phyloP scores from a whole-genome alignment of 495 filamentous ascomycete species.

The Neurospora intermedia region DNA sequence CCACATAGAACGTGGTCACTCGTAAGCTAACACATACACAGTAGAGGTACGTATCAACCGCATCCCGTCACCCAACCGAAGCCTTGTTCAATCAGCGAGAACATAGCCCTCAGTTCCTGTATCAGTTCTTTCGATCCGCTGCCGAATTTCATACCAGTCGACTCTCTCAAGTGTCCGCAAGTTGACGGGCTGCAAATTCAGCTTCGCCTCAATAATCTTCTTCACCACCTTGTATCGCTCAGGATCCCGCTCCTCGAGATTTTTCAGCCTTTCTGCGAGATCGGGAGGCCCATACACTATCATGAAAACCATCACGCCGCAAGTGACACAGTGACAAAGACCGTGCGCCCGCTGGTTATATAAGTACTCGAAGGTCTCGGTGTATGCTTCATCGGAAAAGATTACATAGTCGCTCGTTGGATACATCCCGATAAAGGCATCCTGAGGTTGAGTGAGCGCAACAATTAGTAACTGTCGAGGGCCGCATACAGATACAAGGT shows the following conservation, averaged over 20 bases:
- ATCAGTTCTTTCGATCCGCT: conserved; percentile 3
- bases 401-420: conserved; percentile 10
- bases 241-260: conserved; percentile 5
- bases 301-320: conserved; percentile 11
- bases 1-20: not conserved
- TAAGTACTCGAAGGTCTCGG: conserved; percentile 10
- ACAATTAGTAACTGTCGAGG: not conserved
- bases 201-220: conserved; percentile 6
- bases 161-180: conserved; percentile 10
- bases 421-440: conserved; percentile 11
- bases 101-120: conserved; percentile 12
- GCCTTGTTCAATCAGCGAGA: not conserved
- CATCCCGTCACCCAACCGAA: not conserved
- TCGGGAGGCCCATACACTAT: conserved; percentile 13
- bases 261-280: not conserved
- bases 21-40: not conserved
- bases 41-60: not conserved
- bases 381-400: conserved; percentile 4
- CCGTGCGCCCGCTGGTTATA: conserved; percentile 5
- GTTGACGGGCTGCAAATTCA: conserved; percentile 14
- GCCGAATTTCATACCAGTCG: not conserved
- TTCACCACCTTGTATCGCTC: conserved; percentile 9
- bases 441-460: not conserved
- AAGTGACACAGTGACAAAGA: conserved; percentile 7
- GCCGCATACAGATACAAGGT: not conserved